Evolutionary conservation across 345 rosid species (phyloP).

Genomic region (Psidium guajava): DNA sequence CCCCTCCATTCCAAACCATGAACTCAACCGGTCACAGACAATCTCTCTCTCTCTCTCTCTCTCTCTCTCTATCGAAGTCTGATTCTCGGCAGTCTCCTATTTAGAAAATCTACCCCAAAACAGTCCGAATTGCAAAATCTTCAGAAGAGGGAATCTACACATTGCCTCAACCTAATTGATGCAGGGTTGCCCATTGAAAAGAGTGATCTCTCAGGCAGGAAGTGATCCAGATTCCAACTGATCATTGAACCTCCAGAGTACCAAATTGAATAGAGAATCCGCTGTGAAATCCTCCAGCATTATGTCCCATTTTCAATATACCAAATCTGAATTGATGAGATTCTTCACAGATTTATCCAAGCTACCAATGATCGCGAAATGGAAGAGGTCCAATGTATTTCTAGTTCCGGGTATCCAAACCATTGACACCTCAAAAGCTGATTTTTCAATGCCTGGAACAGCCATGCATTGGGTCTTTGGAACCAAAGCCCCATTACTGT

Average conservation of each 20-base stretch:
- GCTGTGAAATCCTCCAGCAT: background rate
- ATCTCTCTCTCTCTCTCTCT: background rate
- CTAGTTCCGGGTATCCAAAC: background rate
- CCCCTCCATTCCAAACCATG: background rate
- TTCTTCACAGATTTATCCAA: background rate
- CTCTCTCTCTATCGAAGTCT: background rate
- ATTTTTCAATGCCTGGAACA: background rate
- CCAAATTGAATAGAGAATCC: background rate
- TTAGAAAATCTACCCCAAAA: background rate
- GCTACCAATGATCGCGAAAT: background rate
- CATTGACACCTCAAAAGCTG: background rate
- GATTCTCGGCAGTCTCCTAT: background rate
- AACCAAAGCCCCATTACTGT: background rate
- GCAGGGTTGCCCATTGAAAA: background rate
- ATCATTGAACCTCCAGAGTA: background rate
- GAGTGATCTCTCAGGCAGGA: background rate
- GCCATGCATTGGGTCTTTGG: background rate
- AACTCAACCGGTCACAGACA: background rate
- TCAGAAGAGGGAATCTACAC: background rate
- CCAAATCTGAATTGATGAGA: background rate
- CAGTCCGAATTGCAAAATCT: background rate
- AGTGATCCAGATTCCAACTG: background rate
- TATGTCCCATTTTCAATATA: background rate
- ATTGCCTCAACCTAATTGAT: background rate
- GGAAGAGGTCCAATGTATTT: background rate